Evolutionary conservation across 2,329 filamentous ascomycete species (phyloP).

Genomic region (Venturia oleaginea): DNA sequence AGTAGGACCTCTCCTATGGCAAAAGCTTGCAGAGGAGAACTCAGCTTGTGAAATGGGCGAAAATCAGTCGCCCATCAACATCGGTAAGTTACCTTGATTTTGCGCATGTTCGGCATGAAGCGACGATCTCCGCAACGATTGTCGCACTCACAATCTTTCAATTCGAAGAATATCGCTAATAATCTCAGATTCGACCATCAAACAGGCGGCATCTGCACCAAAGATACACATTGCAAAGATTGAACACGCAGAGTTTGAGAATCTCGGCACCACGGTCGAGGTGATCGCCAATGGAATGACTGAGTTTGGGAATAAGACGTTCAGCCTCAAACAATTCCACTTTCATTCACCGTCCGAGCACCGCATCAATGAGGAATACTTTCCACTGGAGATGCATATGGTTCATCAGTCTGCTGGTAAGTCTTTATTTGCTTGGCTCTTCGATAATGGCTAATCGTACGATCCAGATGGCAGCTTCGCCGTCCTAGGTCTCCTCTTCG

Average conservation of each 20-base stretch:
- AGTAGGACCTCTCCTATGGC: slow-evolving; percentile 46
- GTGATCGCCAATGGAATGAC: slow-evolving; percentile 43
- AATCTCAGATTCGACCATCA: slow-evolving; percentile 24
- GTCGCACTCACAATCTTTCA: neutral
- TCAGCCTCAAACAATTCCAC: slow-evolving; percentile 46
- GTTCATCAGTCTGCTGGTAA: slow-evolving; percentile 43
- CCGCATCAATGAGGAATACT: slow-evolving; percentile 40
- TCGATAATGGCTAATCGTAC: slow-evolving; percentile 1
- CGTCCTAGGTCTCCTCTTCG: slow-evolving; percentile 34
- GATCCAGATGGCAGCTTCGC: slow-evolving; percentile 28
- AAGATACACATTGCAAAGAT: slow-evolving; percentile 33
- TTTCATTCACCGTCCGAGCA: slow-evolving; percentile 55
- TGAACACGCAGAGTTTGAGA: slow-evolving; percentile 43
- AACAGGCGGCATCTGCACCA: slow-evolving; percentile 23
- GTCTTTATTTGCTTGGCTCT: slow-evolving; percentile 17
- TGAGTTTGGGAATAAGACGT: slow-evolving; percentile 31
- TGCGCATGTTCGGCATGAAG: neutral
- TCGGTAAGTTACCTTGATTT: slow-evolving; percentile 26
- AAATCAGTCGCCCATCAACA: slow-evolving; percentile 49
- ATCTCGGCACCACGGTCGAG: slow-evolving; percentile 50
- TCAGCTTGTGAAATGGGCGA: slow-evolving; percentile 39
- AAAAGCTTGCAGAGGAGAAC: slow-evolving; percentile 36
- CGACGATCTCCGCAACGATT: neutral
- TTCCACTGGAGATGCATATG: slow-evolving; percentile 46
- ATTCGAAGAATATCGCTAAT: slow-evolving; percentile 1